A percentile compares a stretch with the other conserved stretches of the same genome.
Conservation (phyloP, 345 rosid genomes). For the Salix caprea region DNA sequence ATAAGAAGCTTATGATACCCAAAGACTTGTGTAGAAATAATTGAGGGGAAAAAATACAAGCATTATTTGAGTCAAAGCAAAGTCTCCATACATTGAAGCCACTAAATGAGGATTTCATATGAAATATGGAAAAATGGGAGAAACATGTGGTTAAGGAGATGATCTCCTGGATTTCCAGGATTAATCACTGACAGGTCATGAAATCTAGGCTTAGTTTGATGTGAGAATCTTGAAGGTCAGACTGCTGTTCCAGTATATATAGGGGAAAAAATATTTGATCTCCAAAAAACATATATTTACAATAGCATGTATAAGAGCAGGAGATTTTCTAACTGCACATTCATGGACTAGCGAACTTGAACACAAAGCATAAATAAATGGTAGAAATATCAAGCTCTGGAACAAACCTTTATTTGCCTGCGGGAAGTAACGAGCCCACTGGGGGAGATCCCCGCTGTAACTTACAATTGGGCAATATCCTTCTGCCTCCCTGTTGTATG, state of each 20-base stretch:
- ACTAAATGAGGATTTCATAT: neutral
- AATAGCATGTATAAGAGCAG: neutral
- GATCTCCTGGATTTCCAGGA: neutral
- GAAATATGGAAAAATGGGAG: neutral
- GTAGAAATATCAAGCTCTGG: neutral
- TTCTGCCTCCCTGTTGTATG: constrained; percentile 98
- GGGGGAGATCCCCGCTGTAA: constrained; percentile 89
- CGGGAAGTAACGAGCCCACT: constrained; percentile 96
- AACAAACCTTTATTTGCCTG: constrained; percentile 86
- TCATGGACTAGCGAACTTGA: neutral
- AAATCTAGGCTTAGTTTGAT: neutral
- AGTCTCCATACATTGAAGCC: neutral
- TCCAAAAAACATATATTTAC: neutral
- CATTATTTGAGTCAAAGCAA: neutral
- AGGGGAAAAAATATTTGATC: neutral
- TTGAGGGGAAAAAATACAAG: neutral
- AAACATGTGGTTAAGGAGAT: neutral
- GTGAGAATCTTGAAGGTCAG: neutral
- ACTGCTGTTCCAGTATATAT: neutral
- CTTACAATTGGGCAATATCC: constrained; percentile 97
- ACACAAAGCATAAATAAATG: neutral
- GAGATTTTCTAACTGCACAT: neutral
- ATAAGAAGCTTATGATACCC: neutral
- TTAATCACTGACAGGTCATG: neutral
- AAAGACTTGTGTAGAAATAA: neutral